phyloP scores from a whole-genome alignment of 257 asterid species.

The Schizonepeta tenuifolia region DNA sequence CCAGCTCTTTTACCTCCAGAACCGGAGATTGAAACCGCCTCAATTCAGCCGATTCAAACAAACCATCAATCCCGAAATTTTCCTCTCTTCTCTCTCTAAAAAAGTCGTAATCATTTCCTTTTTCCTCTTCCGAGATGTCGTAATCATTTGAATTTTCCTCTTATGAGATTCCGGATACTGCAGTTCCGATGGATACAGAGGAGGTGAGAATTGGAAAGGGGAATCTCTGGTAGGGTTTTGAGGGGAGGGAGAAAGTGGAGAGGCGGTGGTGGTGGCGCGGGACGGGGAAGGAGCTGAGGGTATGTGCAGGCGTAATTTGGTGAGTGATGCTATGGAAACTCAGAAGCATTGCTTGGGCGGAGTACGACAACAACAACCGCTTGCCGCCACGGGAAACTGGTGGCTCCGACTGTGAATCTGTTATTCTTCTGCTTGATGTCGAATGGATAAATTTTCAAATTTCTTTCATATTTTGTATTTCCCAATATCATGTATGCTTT shows the following conservation, averaged over 20 bases:
- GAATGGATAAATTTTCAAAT: conserved; percentile 35
- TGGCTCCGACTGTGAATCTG: conserved; percentile 24
- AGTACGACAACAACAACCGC: conserved; percentile 17
- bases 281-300: conserved; percentile 24
- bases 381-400: conserved; percentile 33
- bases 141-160: conserved; percentile 25
- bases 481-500: too few species aligned
- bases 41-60: conserved; percentile 64
- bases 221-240: conserved; percentile 33
- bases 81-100: conserved; percentile 38
- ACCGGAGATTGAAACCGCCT: conserved; percentile 61
- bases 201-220: conserved; percentile 29
- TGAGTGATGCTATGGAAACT: conserved; percentile 38
- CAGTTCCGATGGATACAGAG: conserved; percentile 35
- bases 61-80: conserved; percentile 49
- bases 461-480: too few species aligned
- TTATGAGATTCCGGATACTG: conserved; percentile 26
- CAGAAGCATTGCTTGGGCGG: conserved; percentile 55
- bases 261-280: conserved; percentile 28
- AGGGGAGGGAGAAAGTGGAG: conserved; percentile 28
- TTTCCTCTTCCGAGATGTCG: conserved; percentile 31
- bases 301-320: conserved; percentile 25
- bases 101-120: conserved; percentile 29
- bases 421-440: background rate
- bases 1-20: conserved; percentile 74